Evolutionary conservation across 78 protist genomes (phyloP), one percentile per base, ranked within the genome.

Genomic region (Andalucia godoyi): DNA sequence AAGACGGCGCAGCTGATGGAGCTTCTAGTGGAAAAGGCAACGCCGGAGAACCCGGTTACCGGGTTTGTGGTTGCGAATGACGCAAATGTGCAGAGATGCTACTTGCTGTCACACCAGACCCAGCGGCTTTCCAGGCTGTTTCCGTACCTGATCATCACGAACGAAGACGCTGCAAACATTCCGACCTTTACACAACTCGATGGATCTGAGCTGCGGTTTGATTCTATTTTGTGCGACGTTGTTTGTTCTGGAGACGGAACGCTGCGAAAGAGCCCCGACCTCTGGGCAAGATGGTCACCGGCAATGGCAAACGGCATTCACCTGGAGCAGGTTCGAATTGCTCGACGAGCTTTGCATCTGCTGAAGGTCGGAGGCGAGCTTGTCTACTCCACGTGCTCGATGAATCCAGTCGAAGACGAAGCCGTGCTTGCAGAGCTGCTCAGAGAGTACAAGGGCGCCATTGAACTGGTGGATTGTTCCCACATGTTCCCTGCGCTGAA

Each of bases 191-290:
- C n/a, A 21, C 57, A 12, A 3, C 57, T 10, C 23, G 32, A 30
- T 54, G 15, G 17, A 61, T 40, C 45, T n/a, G n/a, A 71, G 27
- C 38, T 87, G 25, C 50, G 57, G n/a, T 92, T 77, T 50, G 97
- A 92, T 25, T 63, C 90, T 13, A 68, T 97, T 10, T 57, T 97
- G 12, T 43, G 81, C 45, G 99, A 97, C 57, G 99, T 92, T 30
- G 97, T 97, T n/a, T 95, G 99, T 79, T 27, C 68, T 21, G 87
- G 83, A 34, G 99, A 95, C 59, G 99, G 99, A 13, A 94, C 99
- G n/a, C 39, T 83, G 15, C 69, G 99, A 10, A 96, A 96, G 82
- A 76, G 74, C 42, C 87, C 84, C 33, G 79, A 57, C 38, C 25
- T 88, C 40, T 92, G 95, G 96, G 40, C 8, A 23, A 29, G 51